Base-by-base conservation (phyloP, 164 flowering plant species). In the Echeveria elegans region DNA sequence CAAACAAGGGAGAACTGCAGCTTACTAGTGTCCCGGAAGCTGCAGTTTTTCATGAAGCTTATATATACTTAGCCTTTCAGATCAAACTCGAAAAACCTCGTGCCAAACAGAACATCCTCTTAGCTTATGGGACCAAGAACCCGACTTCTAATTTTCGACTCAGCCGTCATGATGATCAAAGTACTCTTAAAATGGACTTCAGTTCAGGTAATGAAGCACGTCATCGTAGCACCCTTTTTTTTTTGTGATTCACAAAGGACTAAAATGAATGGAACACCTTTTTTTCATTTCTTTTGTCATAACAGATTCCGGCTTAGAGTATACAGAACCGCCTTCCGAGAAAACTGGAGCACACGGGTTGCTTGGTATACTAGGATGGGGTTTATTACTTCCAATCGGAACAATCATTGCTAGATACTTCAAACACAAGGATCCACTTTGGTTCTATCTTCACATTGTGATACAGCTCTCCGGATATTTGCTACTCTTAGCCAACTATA, bases 21-120 rank as follows among this genome's bases (percentile, higher is more conserved):
- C 78, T 86, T 30, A 80, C 85, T 14, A 72, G 72, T 58, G 75
- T 82, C 58, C 84, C 92, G 11, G 80, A 86, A 6, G 77, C 72
- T 65, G 87, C 84, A 11, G 87, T 72, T 10, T 50, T 86, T 43
- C 75, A 83, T 53, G 88, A 82, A 1, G 79, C 91, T 48, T 77
- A 76, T 43, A 79, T 94, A 26, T 85, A 89, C 83, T 34, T 94
- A 79, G 92, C 94, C n/a, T 94, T 89, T 73, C 98, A 90, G 76
- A 62, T 88, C 68, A 80, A 84, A 70, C 79, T 79, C 66, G 40
- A 70, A 26, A 58, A 52, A 19, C 79, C 65, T 34, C 70, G 81
- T 14, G 36, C 60, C 5, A 48, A 9, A 52, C 88, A 89, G 68
- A 77, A 81, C 2, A 72, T 91, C 43, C 24, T 93, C 31, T 71